Percentiles rank a stretch among this genome's conserved stretches.
phyloP scores from a whole-genome alignment of 768 basidiomycete species.

The Boletus sp. region DNA sequence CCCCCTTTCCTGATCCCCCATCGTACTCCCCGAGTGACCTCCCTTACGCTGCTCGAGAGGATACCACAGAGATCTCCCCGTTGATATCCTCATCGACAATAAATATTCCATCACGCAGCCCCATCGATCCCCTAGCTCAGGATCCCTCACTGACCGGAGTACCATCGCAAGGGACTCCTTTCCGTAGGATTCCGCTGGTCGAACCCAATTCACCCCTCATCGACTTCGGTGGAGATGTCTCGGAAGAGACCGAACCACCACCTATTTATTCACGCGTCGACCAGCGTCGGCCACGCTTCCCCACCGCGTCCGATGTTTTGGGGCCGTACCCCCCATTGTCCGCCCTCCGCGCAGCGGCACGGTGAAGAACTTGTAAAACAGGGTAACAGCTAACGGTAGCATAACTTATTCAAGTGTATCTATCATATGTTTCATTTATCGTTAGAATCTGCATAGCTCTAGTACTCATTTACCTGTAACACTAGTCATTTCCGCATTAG shows the following conservation, averaged over 20 bases:
- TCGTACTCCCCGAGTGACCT: constrained; percentile 14
- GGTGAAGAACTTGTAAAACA: background rate
- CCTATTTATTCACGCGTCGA: constrained; percentile 33
- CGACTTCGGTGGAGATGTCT: background rate
- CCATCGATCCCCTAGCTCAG: constrained; percentile 6
- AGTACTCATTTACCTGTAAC: background rate
- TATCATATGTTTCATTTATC: constrained; percentile 1
- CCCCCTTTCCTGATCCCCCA: constrained; percentile 18
- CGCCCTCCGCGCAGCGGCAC: background rate
- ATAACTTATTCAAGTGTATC: background rate
- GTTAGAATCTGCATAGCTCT: background rate
- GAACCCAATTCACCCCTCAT: background rate
- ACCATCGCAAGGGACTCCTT: constrained; percentile 4
- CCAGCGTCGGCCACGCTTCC: constrained; percentile 15
- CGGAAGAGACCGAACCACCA: constrained; percentile 10
- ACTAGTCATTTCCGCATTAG: background rate
- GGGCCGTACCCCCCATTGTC: constrained; percentile 31
- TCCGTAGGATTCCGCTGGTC: background rate
- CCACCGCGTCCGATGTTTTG: constrained; percentile 16
- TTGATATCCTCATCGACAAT: background rate
- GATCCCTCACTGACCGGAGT: constrained; percentile 18
- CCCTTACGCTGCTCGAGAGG: background rate
- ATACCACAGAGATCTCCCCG: background rate
- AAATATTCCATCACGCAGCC: background rate
- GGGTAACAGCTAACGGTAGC: too few species aligned